A percentile compares a stretch with the other conserved stretches of the same genome.
These are phyloP conservation scores for Venturia effusa DNA, from an alignment of 2,329 filamentous ascomycete species.

Conservation along the genomic window DNA sequence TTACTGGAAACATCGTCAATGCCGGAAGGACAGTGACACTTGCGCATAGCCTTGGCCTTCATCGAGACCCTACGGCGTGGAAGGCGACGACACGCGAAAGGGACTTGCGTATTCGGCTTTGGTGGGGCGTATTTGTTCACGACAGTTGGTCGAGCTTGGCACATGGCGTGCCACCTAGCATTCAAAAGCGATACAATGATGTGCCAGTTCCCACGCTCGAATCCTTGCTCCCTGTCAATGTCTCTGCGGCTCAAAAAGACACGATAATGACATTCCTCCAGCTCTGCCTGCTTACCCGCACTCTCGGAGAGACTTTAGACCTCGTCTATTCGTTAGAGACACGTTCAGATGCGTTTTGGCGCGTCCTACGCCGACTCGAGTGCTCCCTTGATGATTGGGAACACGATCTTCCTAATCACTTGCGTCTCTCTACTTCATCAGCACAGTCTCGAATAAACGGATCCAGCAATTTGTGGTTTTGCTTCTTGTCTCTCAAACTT, in stretches of 20 bases:
- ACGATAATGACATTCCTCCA: conserved; percentile 42
- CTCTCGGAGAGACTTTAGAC: conserved; percentile 29
- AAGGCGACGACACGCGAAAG: conserved; percentile 41
- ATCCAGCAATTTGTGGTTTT: conserved; percentile 29
- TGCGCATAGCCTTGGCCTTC: conserved; percentile 44
- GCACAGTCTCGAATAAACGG: conserved; percentile 14
- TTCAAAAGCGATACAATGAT: conserved; percentile 43
- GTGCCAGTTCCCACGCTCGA: conserved; percentile 41
- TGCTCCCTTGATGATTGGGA: conserved; percentile 24
- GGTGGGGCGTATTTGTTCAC: conserved; percentile 48
- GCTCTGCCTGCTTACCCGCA: conserved; percentile 38
- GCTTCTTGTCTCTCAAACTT: conserved; percentile 28
- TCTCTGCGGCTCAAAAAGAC: conserved; percentile 28
- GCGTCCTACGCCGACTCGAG: conserved; percentile 23
- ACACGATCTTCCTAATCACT: conserved; percentile 23
- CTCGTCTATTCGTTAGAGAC: conserved; percentile 27
- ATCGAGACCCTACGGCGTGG: conserved; percentile 44
- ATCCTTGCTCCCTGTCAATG: conserved; percentile 26
- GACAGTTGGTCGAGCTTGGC: conserved; percentile 47
- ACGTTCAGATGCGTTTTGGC: conserved; percentile 19
- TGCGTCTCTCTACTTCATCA: conserved; percentile 20
- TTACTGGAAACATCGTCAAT: conserved; percentile 40
- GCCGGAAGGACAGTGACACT: conserved; percentile 43
- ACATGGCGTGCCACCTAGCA: conserved; percentile 44
- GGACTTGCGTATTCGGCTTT: conserved; percentile 39